A percentile compares a stretch with the other conserved stretches of the same genome.
phyloP scores from a whole-genome alignment of 2,329 filamentous ascomycete species.

The Sporothrix curviconia region DNA sequence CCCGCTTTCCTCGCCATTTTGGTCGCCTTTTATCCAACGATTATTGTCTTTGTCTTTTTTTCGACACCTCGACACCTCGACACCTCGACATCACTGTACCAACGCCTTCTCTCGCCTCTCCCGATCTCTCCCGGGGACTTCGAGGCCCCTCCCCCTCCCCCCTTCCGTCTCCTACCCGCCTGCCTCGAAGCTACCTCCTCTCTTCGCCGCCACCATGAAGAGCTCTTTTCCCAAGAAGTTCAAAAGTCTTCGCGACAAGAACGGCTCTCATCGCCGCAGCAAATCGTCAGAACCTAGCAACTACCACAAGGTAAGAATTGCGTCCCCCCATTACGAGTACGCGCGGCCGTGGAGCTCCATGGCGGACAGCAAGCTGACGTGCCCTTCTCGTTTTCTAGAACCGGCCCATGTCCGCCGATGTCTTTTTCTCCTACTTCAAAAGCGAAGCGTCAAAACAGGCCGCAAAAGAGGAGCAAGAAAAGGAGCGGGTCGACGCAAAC shows the following conservation, averaged over 20 bases:
- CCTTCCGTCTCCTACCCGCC: not conserved
- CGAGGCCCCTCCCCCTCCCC: not conserved
- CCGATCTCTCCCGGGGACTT: not conserved
- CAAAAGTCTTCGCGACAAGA: slow-evolving; percentile 64
- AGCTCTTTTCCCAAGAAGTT: slow-evolving; percentile 54
- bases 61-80: not conserved
- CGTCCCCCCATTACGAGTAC: not conserved
- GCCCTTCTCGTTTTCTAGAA: slow-evolving; percentile 29
- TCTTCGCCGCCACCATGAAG: slow-evolving; percentile 40
- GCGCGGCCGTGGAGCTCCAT: not conserved
- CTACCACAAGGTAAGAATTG: slow-evolving; percentile 38
- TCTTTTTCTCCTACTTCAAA: slow-evolving; percentile 59
- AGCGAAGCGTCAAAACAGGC: slow-evolving; percentile 50
- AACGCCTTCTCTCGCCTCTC: no score
- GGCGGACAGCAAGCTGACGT: not conserved
- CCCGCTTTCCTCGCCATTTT: no score
- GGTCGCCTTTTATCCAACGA: no score
- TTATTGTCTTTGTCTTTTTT: not conserved
- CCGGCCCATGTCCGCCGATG: slow-evolving; percentile 48
- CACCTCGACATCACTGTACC: no score
- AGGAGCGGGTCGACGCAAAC: slow-evolving; percentile 25
- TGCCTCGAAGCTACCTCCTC: not conserved
- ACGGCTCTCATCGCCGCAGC: slow-evolving; percentile 44
- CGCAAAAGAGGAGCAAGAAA: slow-evolving; percentile 48
- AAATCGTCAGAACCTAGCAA: slow-evolving; percentile 48